Conservation (phyloP, 2,329 filamentous ascomycete species). For the Phoma herbarum region DNA sequence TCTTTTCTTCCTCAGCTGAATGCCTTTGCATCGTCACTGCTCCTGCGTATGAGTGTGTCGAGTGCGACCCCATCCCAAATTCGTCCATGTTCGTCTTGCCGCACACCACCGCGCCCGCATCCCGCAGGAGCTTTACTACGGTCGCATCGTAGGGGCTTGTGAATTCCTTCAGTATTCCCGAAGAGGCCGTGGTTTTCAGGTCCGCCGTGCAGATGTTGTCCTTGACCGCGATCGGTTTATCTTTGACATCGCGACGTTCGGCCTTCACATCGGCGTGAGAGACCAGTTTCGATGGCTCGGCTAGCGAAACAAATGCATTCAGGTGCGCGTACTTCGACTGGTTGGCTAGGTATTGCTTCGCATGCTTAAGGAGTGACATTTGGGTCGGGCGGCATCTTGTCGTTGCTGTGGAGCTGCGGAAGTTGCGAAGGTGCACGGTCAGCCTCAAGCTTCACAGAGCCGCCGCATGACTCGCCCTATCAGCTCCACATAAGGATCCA, state of each 20-base stretch:
- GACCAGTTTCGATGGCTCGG: slow-evolving; percentile 34
- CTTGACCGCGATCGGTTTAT: slow-evolving; percentile 57
- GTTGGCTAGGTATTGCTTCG: slow-evolving; percentile 48
- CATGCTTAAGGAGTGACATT: slow-evolving; percentile 53
- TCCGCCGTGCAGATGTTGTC: slow-evolving; percentile 61
- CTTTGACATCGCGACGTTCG: slow-evolving; percentile 25
- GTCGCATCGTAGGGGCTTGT: slow-evolving; percentile 83
- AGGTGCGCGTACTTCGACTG: slow-evolving; percentile 43
- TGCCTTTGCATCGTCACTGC: slow-evolving; percentile 61
- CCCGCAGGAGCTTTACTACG: slow-evolving; percentile 73
- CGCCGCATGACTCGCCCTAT: slow-evolving; percentile 13
- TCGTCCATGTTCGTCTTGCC: slow-evolving; percentile 95
- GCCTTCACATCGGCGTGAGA: slow-evolving; percentile 24
- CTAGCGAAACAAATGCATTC: slow-evolving; percentile 51
- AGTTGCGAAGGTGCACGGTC: slow-evolving; percentile 19
- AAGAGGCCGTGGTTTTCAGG: slow-evolving; percentile 79
- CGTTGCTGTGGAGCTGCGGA: slow-evolving; percentile 20
- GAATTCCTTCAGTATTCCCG: slow-evolving; percentile 73
- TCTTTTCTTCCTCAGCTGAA: slow-evolving; percentile 52
- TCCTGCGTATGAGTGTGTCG: slow-evolving; percentile 72
- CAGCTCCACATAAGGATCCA: too few species aligned
- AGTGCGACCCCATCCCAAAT: slow-evolving; percentile 93
- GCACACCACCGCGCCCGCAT: slow-evolving; percentile 69
- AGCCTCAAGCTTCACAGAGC: neutral
- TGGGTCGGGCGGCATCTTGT: slow-evolving; percentile 36